A percentile compares a stretch with the other conserved stretches of the same genome.
phyloP scores from a whole-genome alignment of 305 asterid genomes.

The Andrographis paniculata region DNA sequence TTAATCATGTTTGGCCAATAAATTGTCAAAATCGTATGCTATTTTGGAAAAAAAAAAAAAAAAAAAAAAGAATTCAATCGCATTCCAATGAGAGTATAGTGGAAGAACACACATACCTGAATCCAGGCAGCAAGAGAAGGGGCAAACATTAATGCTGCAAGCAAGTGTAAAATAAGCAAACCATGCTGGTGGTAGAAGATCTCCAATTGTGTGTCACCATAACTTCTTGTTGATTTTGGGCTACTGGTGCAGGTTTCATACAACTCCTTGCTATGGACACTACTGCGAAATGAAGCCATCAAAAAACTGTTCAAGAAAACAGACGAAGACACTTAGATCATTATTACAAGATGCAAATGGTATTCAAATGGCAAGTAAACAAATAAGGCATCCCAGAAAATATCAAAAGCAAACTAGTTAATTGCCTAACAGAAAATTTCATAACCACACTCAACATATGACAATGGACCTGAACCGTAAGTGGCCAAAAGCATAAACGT shows the following conservation, averaged over 20 bases:
- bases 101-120: slow-evolving; percentile 50
- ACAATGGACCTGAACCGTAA: too few species aligned
- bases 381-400: neutral
- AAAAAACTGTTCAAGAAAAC: slow-evolving; percentile 67
- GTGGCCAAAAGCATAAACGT: too few species aligned
- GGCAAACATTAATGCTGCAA: slow-evolving; percentile 69
- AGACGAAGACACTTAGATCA: slow-evolving; percentile 32
- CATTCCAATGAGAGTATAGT: neutral
- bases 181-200: slow-evolving; percentile 90
- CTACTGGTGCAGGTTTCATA: slow-evolving; percentile 33
- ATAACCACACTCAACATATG: too few species aligned
- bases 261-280: slow-evolving; percentile 46
- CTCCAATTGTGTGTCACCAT: slow-evolving; percentile 72
- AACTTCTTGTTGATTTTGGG: slow-evolving; percentile 63
- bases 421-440: too few species aligned
- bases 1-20: too few species aligned
- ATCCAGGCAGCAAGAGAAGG: slow-evolving; percentile 92
- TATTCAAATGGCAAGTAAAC: neutral
- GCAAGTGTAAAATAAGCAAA: slow-evolving; percentile 67
- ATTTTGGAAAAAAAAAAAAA: too few species aligned
- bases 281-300: slow-evolving; percentile 88
- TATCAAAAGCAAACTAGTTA: too few species aligned
- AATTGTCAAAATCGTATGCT: too few species aligned
- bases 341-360: slow-evolving; percentile 16
- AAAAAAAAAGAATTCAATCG: too few species aligned